Percentiles rank a stretch among this genome's conserved stretches.
Conservation (phyloP, 345 rosid species). For the Eucalyptus marginata region DNA sequence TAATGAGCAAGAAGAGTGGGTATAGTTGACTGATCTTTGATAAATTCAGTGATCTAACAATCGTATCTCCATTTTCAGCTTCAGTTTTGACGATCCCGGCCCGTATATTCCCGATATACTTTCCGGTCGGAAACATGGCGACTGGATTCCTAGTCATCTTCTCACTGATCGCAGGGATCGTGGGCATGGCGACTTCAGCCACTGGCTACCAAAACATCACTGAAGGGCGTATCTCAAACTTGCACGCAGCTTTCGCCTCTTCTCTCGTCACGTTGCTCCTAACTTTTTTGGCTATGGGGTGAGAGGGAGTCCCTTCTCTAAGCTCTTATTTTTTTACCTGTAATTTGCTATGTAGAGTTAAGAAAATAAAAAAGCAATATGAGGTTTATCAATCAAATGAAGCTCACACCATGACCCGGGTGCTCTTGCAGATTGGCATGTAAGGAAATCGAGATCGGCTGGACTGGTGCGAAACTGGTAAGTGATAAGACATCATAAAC, state of each 20-base stretch:
- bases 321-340: background rate
- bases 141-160: conserved; percentile 64
- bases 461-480: conserved; percentile 70
- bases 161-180: conserved; percentile 65
- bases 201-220: conserved; percentile 37
- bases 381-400: background rate
- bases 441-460: conserved; percentile 71
- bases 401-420: background rate
- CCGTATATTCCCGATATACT: conserved; percentile 66
- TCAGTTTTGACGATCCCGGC: conserved; percentile 59
- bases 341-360: background rate
- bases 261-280: conserved; percentile 56
- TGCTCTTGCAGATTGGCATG: conserved; percentile 61
- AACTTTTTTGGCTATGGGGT: conserved; percentile 87
- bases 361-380: background rate
- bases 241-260: conserved; percentile 61
- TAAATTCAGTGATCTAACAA: background rate
- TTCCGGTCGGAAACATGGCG: conserved; percentile 84
- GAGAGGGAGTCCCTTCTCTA: background rate
- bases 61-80: conserved; percentile 22
- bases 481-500: background rate
- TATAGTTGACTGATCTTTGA: background rate
- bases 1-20: background rate
- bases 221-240: conserved; percentile 29
- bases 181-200: conserved; percentile 65